A percentile compares a stretch with the other conserved stretches of the same genome.
Conservation (phyloP, 108 stramenopile species). For the Discostella stelligeroides region DNA sequence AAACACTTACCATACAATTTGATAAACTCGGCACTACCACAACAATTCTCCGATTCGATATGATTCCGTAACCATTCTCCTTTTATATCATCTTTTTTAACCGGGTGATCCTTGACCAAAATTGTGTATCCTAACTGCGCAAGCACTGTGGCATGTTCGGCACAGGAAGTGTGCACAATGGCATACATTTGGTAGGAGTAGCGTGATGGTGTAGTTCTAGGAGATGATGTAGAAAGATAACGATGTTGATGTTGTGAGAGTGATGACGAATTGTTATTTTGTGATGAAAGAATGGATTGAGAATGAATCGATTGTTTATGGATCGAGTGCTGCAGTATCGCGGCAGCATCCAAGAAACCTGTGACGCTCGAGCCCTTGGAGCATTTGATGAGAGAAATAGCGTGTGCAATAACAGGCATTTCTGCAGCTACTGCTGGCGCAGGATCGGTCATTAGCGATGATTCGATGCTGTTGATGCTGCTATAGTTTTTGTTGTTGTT, state of each 20-base stretch:
- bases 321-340: slow-evolving; percentile 62
- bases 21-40: slow-evolving; percentile 69
- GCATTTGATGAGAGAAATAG: slow-evolving; percentile 77
- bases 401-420: slow-evolving; percentile 70
- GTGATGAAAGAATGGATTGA: too few relatives aligned
- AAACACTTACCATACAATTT: slow-evolving; percentile 62
- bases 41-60: slow-evolving; percentile 70
- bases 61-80: slow-evolving; percentile 54
- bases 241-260: too few relatives aligned
- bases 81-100: slow-evolving; percentile 26
- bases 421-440: too few relatives aligned
- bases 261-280: too few relatives aligned
- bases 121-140: slow-evolving; percentile 29
- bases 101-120: slow-evolving; percentile 34
- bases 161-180: slow-evolving; percentile 52
- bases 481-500: too few relatives aligned
- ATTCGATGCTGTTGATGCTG: too few relatives aligned
- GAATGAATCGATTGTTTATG: slow-evolving; percentile 57
- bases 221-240: too few relatives aligned
- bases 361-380: slow-evolving; percentile 44
- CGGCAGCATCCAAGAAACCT: slow-evolving; percentile 62
- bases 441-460: too few relatives aligned
- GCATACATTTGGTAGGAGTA: slow-evolving; percentile 73
- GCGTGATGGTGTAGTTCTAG: too few relatives aligned
- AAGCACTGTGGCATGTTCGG: slow-evolving; percentile 15